phyloP scores from a whole-genome alignment of 352 stramenopile genomes.

The Saprolegnia diclina region DNA sequence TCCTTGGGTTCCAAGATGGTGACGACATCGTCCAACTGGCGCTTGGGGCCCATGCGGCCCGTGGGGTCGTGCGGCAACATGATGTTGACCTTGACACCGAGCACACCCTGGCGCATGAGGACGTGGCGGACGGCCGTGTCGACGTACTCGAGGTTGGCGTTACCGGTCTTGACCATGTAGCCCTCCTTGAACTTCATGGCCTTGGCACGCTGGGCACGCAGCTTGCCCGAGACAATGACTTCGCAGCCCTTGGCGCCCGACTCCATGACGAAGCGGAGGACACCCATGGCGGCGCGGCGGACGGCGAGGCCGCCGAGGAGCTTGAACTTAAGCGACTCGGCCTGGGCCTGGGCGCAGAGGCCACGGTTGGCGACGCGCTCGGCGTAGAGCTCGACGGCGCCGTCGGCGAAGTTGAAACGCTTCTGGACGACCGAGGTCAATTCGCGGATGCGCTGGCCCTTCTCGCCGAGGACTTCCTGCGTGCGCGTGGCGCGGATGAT shows the following conservation, averaged over 20 bases:
- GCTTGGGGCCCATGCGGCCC: constrained; percentile 96
- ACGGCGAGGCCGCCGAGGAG: constrained; percentile 97
- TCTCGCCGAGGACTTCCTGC: constrained; percentile 99
- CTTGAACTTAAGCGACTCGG: constrained; percentile 99
- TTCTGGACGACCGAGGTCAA: constrained; percentile 99
- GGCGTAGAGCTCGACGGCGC: constrained; percentile 97
- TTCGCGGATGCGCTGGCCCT: constrained; percentile 98
- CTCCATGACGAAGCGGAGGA: constrained; percentile 99
- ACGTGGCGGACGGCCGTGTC: constrained; percentile 98
- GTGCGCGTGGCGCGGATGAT: constrained; percentile 99
- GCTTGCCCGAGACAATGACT: constrained; percentile 99
- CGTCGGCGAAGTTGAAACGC: constrained; percentile 94
- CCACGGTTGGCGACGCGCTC: constrained; percentile 98
- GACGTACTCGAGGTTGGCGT: constrained; percentile 97
- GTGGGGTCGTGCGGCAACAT: constrained; percentile 98
- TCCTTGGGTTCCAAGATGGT: constrained; percentile 99
- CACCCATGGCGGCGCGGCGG: constrained; percentile 97
- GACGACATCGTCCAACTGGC: constrained; percentile 97
- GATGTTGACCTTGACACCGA: constrained; percentile 99
- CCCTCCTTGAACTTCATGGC: constrained; percentile 99
- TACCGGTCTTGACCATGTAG: constrained; percentile 99
- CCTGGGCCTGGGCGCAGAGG: constrained; percentile 97
- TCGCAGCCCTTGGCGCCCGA: constrained; percentile 98
- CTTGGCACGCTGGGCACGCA: constrained; percentile 99
- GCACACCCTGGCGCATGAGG: constrained; percentile 98